Evolutionary conservation across 1,139 yeast species (phyloP).

Genomic region (Insectozyma bohioensis): DNA sequence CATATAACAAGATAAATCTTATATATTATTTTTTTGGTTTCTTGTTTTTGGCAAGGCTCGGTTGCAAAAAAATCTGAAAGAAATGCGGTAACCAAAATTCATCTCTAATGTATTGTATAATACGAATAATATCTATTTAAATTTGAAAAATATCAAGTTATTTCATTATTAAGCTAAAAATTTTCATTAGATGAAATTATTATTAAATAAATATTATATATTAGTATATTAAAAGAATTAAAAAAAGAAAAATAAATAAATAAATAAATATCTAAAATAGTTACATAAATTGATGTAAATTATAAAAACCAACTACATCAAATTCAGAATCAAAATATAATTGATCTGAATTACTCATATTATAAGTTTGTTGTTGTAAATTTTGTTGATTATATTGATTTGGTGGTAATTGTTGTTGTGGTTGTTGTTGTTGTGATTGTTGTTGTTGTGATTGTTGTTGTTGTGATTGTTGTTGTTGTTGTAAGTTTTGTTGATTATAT

Average conservation of each 20-base stretch:
- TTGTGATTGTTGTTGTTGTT: neutral
- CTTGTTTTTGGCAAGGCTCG: too few species aligned
- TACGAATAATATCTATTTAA: too few species aligned
- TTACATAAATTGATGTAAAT: conserved; percentile 4
- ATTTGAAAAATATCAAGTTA: too few species aligned
- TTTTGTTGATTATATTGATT: conserved; percentile 1
- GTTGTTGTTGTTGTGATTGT: conserved; percentile 1
- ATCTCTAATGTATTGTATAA: too few species aligned
- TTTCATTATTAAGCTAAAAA: too few species aligned
- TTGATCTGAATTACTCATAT: conserved; percentile 2
- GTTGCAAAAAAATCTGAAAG: too few species aligned
- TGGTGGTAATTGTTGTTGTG: neutral
- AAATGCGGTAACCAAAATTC: too few species aligned
- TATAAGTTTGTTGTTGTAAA: neutral
- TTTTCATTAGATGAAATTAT: too few species aligned
- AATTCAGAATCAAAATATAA: conserved; percentile 8
- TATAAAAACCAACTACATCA: conserved; percentile 8
- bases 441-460: neutral
- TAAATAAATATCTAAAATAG: neutral
- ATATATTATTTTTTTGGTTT: too few species aligned
- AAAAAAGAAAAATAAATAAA: neutral
- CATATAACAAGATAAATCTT: too few species aligned
- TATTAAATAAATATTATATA: too few species aligned
- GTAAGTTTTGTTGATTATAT: neutral
- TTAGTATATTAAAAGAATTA: too few species aligned